A percentile compares a stretch with the other conserved stretches of the same genome.
phyloP scores from a whole-genome alignment of 1,139 yeast species.

The Kodamaea sp. region DNA sequence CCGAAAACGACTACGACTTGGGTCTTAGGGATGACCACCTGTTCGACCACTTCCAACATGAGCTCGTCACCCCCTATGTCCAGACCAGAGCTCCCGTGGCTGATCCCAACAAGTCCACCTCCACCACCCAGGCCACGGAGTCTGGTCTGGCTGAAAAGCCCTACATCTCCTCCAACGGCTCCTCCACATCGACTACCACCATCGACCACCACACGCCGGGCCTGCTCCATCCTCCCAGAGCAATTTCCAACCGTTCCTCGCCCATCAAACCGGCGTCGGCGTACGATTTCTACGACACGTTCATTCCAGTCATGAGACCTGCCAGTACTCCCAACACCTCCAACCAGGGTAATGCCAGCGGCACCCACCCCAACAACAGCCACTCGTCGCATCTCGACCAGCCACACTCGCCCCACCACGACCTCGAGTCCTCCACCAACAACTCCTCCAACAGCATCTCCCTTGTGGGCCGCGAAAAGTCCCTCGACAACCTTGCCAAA shows the following conservation, averaged over 20 bases:
- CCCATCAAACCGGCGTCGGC: constrained; percentile 27
- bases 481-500: constrained; percentile 44
- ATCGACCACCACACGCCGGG: constrained; percentile 10
- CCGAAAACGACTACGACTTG: constrained; percentile 34
- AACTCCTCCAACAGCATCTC: constrained; percentile 6
- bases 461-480: constrained; percentile 14
- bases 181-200: constrained; percentile 14
- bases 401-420: constrained; percentile 1
- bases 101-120: constrained; percentile 13
- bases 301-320: constrained; percentile 37
- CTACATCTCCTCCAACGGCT: constrained; percentile 11
- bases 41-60: constrained; percentile 41
- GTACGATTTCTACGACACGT: constrained; percentile 46
- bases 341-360: background rate
- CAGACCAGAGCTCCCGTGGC: constrained; percentile 5
- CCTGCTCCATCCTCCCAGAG: constrained; percentile 6
- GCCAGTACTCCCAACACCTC: constrained; percentile 2
- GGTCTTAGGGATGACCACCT: constrained; percentile 41
- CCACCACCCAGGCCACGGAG: constrained; percentile 11
- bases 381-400: constrained; percentile 1
- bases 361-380: constrained; percentile 5
- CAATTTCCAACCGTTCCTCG: constrained; percentile 2
- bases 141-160: constrained; percentile 12
- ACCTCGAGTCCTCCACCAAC: constrained; percentile 7
- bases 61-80: constrained; percentile 30